A percentile compares a stretch with the other conserved stretches of the same genome.
Conservation (phyloP, 164 flowering plant genomes). For the Umbilicus rupestris region DNA sequence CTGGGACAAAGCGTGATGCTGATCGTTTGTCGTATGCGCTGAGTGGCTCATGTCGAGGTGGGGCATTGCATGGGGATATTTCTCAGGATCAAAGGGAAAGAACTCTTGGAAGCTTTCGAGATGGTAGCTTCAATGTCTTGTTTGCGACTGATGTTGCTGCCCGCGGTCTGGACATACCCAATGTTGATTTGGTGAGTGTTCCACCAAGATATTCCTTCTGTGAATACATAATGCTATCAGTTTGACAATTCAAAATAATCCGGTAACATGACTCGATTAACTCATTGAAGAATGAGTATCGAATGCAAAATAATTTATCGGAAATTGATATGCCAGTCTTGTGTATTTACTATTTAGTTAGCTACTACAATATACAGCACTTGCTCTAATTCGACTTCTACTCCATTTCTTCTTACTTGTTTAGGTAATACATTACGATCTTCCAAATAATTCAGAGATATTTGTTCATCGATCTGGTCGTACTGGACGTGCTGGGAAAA, state of each 20-base stretch:
- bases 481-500: slow-evolving; percentile 97
- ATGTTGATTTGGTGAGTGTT: slow-evolving; percentile 73
- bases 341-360: too few species aligned
- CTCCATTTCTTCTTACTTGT: background rate
- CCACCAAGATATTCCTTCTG: background rate
- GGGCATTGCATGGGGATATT: slow-evolving; percentile 86
- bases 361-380: background rate
- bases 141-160: slow-evolving; percentile 87
- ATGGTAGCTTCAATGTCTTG: slow-evolving; percentile 54
- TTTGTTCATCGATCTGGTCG: slow-evolving; percentile 96
- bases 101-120: slow-evolving; percentile 63
- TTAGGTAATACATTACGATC: slow-evolving; percentile 79
- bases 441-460: slow-evolving; percentile 67
- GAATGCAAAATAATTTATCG: too few species aligned
- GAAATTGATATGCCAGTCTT: too few species aligned
- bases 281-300: too few species aligned
- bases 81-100: slow-evolving; percentile 69
- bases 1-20: slow-evolving; percentile 93
- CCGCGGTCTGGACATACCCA: slow-evolving; percentile 81
- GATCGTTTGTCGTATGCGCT: slow-evolving; percentile 63
- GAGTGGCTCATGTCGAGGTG: slow-evolving; percentile 45
- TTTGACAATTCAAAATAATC: too few species aligned
- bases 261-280: too few species aligned
- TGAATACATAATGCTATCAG: background rate
- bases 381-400: too few species aligned